Evolutionary conservation across 345 rosid species (phyloP).

Genomic region (thale cress (Arabidopsis thaliana)): DNA sequence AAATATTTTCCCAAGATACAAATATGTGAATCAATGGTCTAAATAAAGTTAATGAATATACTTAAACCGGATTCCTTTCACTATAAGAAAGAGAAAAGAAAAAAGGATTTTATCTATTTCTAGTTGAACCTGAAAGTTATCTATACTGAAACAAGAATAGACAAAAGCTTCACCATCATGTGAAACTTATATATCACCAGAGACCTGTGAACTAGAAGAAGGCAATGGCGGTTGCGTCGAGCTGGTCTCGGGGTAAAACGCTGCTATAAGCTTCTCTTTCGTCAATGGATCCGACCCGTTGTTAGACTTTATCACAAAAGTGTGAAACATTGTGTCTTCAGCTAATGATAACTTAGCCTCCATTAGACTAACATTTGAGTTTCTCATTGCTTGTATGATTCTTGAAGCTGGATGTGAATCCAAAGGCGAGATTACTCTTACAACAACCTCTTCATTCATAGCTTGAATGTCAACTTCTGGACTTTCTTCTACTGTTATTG

Average conservation of each 20-base stretch:
- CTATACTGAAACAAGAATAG: slow-evolving; percentile 13
- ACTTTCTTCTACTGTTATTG: slow-evolving; percentile 43
- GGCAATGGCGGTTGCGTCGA: slow-evolving; percentile 63
- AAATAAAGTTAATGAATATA: slow-evolving; percentile 27
- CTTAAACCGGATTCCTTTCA: slow-evolving; percentile 32
- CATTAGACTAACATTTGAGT: slow-evolving; percentile 59
- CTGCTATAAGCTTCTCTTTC: slow-evolving; percentile 83
- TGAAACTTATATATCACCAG: slow-evolving; percentile 33
- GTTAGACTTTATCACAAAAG: slow-evolving; percentile 74
- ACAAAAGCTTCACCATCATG: slow-evolving; percentile 14
- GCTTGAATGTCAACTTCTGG: slow-evolving; percentile 68
- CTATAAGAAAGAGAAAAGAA: slow-evolving; percentile 24
- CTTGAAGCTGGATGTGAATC: slow-evolving; percentile 82
- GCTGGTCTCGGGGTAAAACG: slow-evolving; percentile 55
- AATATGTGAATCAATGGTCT: neutral
- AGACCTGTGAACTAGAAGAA: slow-evolving; percentile 54
- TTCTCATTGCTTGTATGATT: slow-evolving; percentile 76
- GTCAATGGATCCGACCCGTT: slow-evolving; percentile 73
- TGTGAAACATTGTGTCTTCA: slow-evolving; percentile 68
- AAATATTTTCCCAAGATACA: slow-evolving; percentile 23
- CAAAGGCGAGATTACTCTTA: slow-evolving; percentile 74
- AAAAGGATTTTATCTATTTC: slow-evolving; percentile 29
- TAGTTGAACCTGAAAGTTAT: slow-evolving; percentile 5
- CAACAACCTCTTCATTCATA: slow-evolving; percentile 64
- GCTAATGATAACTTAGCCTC: slow-evolving; percentile 75